These are phyloP conservation scores for Trichoderma pleuroti DNA, from an alignment of 2,329 filamentous ascomycete genomes.

Conservation along the genomic window DNA sequence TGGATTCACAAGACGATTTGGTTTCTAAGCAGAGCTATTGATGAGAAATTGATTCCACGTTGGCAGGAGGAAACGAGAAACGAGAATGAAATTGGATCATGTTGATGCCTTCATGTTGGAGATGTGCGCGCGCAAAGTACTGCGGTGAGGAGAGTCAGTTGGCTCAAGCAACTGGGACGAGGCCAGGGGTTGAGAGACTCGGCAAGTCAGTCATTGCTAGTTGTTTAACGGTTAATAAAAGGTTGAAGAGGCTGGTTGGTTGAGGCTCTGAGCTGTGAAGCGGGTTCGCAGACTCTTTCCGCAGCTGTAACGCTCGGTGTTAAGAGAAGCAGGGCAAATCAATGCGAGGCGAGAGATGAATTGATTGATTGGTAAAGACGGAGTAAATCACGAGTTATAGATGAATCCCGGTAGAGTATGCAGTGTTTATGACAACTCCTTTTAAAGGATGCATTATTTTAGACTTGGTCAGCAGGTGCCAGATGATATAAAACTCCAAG, in stretches of 20 bases:
- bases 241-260: not conserved
- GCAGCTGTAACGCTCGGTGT: not conserved
- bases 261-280: not conserved
- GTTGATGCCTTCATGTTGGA: not conserved
- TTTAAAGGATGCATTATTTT: not conserved
- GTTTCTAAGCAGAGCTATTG: not conserved
- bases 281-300: slow-evolving; percentile 9
- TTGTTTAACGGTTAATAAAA: not conserved
- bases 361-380: not conserved
- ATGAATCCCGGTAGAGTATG: too few species aligned
- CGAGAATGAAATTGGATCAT: not conserved
- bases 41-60: not conserved
- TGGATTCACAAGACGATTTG: not conserved
- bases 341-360: not conserved
- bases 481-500: not conserved
- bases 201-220: not conserved
- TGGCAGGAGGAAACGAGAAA: not conserved
- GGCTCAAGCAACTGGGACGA: not conserved
- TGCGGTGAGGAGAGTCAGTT: not conserved
- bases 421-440: not conserved
- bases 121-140: not conserved
- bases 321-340: not conserved
- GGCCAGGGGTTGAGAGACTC: not conserved
- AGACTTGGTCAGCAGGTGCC: not conserved
- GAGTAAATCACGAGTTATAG: not conserved